phyloP scores from a whole-genome alignment of 176 grass and related monocot genomes.

The Paspalum vaginatum region DNA sequence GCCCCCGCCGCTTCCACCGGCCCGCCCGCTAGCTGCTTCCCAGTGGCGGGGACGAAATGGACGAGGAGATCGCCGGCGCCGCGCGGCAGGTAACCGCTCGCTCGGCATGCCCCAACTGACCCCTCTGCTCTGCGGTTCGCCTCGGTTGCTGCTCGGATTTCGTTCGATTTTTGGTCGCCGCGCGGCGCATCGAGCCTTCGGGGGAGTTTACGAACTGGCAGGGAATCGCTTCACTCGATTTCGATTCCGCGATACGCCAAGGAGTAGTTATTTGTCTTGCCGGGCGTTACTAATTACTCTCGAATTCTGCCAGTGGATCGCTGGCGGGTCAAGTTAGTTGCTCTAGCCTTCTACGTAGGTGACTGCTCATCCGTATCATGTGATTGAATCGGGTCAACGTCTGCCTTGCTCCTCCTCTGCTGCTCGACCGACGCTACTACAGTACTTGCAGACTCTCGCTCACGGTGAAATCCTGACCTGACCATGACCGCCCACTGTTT shows the following conservation, averaged over 20 bases:
- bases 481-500: not conserved
- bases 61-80: constrained; percentile 50
- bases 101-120: not conserved
- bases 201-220: not conserved
- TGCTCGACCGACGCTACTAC: not conserved
- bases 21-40: not conserved
- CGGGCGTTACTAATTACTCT: not conserved
- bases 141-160: not conserved
- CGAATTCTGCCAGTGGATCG: not conserved
- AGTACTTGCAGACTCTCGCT: not conserved
- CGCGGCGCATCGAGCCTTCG: not conserved
- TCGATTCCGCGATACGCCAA: constrained; percentile 9
- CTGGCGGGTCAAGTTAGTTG: not conserved
- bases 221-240: not conserved
- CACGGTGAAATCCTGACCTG: not conserved
- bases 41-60: constrained; percentile 39
- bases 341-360: not conserved
- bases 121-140: not conserved
- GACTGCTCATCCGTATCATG: constrained; percentile 29
- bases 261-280: not conserved
- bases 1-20: not conserved
- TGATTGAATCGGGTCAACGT: constrained; percentile 41
- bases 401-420: not conserved
- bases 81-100: constrained; percentile 40
- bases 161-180: not conserved